A percentile compares a stretch with the other conserved stretches of the same genome.
Conservation (phyloP, 2,329 filamentous ascomycete species). For the Pestalotiopsis sp. region DNA sequence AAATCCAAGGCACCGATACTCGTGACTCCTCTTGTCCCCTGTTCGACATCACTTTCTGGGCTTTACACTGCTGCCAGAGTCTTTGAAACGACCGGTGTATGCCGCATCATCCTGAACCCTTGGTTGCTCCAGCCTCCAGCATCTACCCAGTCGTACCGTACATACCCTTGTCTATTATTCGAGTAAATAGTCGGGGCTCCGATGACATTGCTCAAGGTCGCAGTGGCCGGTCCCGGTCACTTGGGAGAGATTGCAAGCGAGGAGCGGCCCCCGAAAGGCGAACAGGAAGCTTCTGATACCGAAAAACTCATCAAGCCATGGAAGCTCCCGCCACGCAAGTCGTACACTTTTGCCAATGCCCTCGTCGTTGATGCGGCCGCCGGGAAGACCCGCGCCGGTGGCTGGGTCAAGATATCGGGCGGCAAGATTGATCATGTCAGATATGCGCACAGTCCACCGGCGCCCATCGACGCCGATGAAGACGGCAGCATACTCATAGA, state of each 20-base stretch:
- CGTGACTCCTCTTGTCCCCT: no score
- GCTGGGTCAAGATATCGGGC: slow-evolving; percentile 35
- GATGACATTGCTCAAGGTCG: background rate
- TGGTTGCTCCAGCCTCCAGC: background rate
- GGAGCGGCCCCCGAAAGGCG: background rate
- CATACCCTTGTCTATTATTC: background rate
- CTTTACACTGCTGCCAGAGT: background rate
- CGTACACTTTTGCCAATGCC: slow-evolving; percentile 43
- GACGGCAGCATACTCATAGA: slow-evolving; percentile 35
- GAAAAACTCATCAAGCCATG: slow-evolving; percentile 36
- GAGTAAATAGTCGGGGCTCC: background rate
- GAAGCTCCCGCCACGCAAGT: slow-evolving; percentile 33
- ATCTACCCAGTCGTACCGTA: background rate
- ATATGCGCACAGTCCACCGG: background rate
- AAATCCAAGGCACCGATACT: background rate
- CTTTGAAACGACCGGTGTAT: background rate
- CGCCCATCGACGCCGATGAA: slow-evolving; percentile 23
- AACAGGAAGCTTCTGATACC: background rate
- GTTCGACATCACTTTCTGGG: no score
- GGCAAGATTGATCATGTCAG: slow-evolving; percentile 36
- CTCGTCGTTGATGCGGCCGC: slow-evolving; percentile 43
- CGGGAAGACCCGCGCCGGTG: slow-evolving; percentile 32
- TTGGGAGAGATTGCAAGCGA: background rate
- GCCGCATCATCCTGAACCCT: background rate
- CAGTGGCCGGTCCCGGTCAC: background rate